A percentile compares a stretch with the other conserved stretches of the same genome.
Evolutionary conservation across 139 green algal species (phyloP).

Genomic region (Diplosphaera chodatii): DNA sequence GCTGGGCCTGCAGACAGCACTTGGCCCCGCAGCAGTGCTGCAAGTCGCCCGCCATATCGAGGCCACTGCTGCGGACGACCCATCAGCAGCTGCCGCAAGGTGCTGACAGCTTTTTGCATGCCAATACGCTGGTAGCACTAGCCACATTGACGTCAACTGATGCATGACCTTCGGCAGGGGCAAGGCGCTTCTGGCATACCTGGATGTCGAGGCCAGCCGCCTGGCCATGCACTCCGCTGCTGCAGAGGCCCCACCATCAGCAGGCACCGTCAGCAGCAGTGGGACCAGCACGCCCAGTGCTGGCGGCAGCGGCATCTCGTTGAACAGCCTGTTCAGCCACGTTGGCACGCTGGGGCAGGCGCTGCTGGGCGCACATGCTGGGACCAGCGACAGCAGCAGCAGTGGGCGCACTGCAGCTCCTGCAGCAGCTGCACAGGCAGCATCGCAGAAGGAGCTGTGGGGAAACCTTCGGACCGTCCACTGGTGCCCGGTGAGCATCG

Average conservation of each 20-base stretch:
- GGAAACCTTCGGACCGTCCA: slow-evolving; percentile 31
- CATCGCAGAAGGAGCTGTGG: slow-evolving; percentile 28
- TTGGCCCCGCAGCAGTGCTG: slow-evolving; percentile 43
- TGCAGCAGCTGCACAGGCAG: background rate
- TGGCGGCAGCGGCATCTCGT: background rate
- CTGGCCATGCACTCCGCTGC: no score
- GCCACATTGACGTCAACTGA: no score
- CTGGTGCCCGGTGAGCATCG: slow-evolving; percentile 68
- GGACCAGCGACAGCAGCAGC: background rate
- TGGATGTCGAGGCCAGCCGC: slow-evolving; percentile 38
- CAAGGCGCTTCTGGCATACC: slow-evolving; percentile 1
- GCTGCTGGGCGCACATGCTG: background rate
- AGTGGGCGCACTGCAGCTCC: no score
- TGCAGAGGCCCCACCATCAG: no score
- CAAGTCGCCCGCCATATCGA: slow-evolving; percentile 47
- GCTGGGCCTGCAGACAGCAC: slow-evolving; percentile 45
- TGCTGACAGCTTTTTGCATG: no score
- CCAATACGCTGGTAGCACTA: no score
- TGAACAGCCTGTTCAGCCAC: slow-evolving; percentile 16
- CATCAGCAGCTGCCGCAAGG: background rate
- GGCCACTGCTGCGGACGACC: background rate
- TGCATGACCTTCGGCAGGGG: no score
- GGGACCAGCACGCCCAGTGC: background rate
- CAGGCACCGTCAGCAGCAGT: background rate
- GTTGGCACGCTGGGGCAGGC: slow-evolving; percentile 9